Evolutionary conservation across 1,284 basidiomycete species (phyloP).

Genomic region (Gomphus bonarii): DNA sequence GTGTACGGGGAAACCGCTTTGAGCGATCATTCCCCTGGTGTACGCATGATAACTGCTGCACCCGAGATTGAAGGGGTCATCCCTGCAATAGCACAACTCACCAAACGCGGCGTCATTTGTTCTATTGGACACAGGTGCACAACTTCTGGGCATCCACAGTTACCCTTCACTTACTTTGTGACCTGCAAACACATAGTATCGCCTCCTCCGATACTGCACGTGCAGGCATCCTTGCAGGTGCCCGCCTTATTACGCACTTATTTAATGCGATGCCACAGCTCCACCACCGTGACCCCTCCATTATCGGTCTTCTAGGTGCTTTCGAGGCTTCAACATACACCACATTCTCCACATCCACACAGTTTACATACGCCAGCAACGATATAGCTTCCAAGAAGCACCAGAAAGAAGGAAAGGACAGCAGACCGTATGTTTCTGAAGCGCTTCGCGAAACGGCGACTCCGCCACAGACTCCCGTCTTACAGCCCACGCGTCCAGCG

Average conservation of each 20-base stretch:
- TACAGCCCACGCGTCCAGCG: conserved; percentile 7
- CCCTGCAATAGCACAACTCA: conserved; percentile 50
- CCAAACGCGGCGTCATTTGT: conserved; percentile 61
- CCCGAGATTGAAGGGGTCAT: conserved; percentile 81
- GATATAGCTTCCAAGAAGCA: conserved; percentile 9
- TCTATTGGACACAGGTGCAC: conserved; percentile 79
- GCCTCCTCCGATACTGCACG: conserved; percentile 60
- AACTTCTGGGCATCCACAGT: background rate
- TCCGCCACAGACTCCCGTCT: conserved; percentile 47
- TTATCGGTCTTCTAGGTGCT: conserved; percentile 79
- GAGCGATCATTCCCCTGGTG: conserved; percentile 28
- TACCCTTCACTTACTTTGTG: background rate
- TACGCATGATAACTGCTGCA: conserved; percentile 79
- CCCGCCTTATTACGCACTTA: conserved; percentile 80
- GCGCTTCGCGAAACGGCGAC: conserved; percentile 54
- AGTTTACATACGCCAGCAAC: background rate
- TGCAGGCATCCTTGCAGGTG: conserved; percentile 56
- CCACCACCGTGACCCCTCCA: conserved; percentile 76
- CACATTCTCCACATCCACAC: background rate
- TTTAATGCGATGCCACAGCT: conserved; percentile 90
- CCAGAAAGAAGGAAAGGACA: background rate
- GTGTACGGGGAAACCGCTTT: conserved; percentile 52
- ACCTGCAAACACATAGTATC: conserved; percentile 29
- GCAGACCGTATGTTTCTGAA: conserved; percentile 17
- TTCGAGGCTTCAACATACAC: conserved; percentile 40